Conservation (phyloP, 148 eudicot genomes). For the Chenopodium album region DNA sequence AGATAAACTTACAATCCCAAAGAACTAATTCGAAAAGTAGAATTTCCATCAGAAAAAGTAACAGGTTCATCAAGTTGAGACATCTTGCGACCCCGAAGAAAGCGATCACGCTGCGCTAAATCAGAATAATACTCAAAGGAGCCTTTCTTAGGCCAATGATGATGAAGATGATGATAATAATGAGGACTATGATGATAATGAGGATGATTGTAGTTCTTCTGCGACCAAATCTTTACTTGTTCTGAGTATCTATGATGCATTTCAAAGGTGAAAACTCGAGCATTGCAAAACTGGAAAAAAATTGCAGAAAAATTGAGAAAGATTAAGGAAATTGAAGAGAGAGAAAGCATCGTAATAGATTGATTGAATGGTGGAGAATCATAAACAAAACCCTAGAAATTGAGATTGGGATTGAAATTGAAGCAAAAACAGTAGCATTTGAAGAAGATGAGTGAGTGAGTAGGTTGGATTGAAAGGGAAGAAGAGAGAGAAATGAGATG, state of each 20-base stretch:
- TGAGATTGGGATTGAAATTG: background rate
- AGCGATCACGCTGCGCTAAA: constrained; percentile 42
- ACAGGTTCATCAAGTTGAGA: constrained; percentile 45
- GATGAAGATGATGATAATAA: background rate
- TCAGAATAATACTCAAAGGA: constrained; percentile 42
- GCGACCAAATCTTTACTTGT: constrained; percentile 35
- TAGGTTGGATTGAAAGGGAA: too few relatives aligned
- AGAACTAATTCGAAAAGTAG: constrained; percentile 69
- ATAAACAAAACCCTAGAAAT: background rate
- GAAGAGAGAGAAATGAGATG: too few relatives aligned
- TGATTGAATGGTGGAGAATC: background rate
- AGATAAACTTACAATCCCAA: constrained; percentile 65
- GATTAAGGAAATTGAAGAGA: constrained; percentile 22
- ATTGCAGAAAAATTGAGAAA: background rate
- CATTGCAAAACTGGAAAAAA: constrained; percentile 20
- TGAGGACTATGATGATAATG: background rate
- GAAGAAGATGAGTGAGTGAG: background rate
- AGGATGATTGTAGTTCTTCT: background rate
- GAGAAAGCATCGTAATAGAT: background rate
- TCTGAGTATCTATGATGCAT: constrained; percentile 52
- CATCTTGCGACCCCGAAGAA: constrained; percentile 53
- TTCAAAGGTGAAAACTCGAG: constrained; percentile 42
- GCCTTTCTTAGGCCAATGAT: constrained; percentile 38
- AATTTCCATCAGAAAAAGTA: constrained; percentile 77
- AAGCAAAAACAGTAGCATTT: too few relatives aligned